A percentile compares a stretch with the other conserved stretches of the same genome.
Evolutionary conservation across 129 eudicot genomes (phyloP).

Genomic region (Arctium lappa): DNA sequence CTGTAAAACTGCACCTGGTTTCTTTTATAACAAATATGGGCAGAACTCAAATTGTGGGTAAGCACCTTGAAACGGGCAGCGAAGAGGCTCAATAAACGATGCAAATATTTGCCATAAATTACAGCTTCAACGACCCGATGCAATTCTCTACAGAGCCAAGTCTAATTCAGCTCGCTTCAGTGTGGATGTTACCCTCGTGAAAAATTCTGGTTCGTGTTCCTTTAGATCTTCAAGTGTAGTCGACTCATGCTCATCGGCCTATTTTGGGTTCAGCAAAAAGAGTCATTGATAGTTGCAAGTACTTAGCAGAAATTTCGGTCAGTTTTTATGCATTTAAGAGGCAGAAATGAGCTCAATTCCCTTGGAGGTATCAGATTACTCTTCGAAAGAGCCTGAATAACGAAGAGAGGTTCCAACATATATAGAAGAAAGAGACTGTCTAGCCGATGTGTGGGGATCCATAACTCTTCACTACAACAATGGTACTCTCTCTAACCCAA

Average conservation of each 20-base stretch:
- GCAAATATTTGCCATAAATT: neutral
- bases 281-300: neutral
- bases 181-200: conserved; percentile 59
- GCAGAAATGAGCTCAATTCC: neutral
- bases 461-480: too few species aligned
- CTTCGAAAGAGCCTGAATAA: neutral
- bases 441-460: too few species aligned
- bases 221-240: conserved; percentile 68
- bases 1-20: neutral
- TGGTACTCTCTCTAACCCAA: neutral
- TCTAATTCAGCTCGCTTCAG: conserved; percentile 74
- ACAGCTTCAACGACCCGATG: conserved; percentile 5
- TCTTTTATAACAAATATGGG: neutral
- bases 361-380: neutral
- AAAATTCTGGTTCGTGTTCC: conserved; percentile 68
- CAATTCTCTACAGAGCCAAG: conserved; percentile 39
- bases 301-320: neutral
- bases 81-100: neutral
- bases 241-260: conserved; percentile 94
- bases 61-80: neutral
- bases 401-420: neutral
- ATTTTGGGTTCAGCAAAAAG: conserved; percentile 11
- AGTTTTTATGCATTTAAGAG: neutral
- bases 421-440: too few species aligned
- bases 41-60: neutral